Percentiles rank a stretch among this genome's conserved stretches.
phyloP scores from a whole-genome alignment of 768 basidiomycete genomes.

The Daedaleopsis nitida region DNA sequence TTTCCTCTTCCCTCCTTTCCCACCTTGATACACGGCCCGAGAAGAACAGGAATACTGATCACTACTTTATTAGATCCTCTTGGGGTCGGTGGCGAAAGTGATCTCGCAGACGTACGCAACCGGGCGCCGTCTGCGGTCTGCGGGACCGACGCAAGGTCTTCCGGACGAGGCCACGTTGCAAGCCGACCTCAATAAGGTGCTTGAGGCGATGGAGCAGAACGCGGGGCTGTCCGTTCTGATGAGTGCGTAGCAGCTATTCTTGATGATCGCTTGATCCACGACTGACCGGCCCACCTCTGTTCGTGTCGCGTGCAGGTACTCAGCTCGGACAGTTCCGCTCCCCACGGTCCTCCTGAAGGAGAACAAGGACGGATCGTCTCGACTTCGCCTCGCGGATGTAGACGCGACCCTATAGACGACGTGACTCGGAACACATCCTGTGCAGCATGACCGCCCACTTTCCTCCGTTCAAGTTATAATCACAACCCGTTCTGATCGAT shows the following conservation, averaged over 20 bases:
- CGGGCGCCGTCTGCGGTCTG: conserved; percentile 1
- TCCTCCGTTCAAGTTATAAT: not conserved
- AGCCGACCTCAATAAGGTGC: conserved; percentile 1
- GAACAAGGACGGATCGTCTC: not conserved
- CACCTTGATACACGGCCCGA: not conserved
- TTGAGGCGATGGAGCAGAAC: conserved; percentile 12
- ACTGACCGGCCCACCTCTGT: conserved; percentile 1
- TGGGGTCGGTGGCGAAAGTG: conserved; percentile 13
- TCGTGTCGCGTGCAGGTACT: conserved; percentile 5
- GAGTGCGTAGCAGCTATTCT: conserved; percentile 6
- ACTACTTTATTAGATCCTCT: conserved; percentile 6
- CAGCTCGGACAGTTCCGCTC: conserved; percentile 14
- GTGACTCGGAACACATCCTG: not conserved
- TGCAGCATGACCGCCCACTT: too few species aligned
- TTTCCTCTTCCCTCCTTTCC: not conserved
- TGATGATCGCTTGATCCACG: conserved; percentile 7
- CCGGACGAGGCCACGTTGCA: conserved; percentile 16
- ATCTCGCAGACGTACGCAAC: conserved; percentile 9
- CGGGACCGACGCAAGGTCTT: conserved; percentile 4
- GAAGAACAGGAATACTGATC: not conserved
- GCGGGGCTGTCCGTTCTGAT: conserved; percentile 13
- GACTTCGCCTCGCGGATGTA: not conserved
- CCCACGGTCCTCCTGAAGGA: not conserved
- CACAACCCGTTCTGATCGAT: not conserved
- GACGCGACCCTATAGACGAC: not conserved